phyloP scores from a whole-genome alignment of 164 flowering plant species.

The Hamamelis virginiana region DNA sequence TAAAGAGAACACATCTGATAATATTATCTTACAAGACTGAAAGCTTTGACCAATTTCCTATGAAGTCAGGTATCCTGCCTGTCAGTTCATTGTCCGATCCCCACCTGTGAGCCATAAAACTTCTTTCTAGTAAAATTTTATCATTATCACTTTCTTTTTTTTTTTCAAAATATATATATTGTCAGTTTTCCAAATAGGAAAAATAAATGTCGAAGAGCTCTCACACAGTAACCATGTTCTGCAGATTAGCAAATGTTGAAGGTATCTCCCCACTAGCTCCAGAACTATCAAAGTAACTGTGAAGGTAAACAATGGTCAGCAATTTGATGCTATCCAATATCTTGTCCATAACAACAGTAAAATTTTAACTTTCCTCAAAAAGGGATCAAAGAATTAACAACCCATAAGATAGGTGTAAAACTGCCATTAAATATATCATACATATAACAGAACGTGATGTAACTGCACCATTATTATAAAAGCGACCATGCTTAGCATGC shows the following conservation, averaged over 20 bases:
- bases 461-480: too few relatives aligned
- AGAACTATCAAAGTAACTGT: slow-evolving; percentile 51
- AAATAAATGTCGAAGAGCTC: slow-evolving; percentile 4
- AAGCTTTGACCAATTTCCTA: slow-evolving; percentile 66
- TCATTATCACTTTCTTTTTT: not conserved
- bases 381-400: not conserved
- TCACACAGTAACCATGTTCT: slow-evolving; percentile 31
- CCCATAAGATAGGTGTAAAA: not conserved
- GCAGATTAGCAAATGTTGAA: slow-evolving; percentile 39
- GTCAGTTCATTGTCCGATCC: slow-evolving; percentile 60
- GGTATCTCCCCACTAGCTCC: slow-evolving; percentile 59
- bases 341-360: not conserved
- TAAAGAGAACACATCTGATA: not conserved
- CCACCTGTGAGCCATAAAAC: slow-evolving; percentile 46
- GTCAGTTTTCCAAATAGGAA: not conserved
- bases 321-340: not conserved
- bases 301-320: not conserved
- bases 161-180: not conserved
- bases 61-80: slow-evolving; percentile 71
- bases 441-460: too few relatives aligned
- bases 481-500: too few relatives aligned
- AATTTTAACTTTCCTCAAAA: not conserved
- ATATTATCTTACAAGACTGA: slow-evolving; percentile 36
- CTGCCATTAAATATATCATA: too few relatives aligned
- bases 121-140: not conserved